A percentile compares a stretch with the other conserved stretches of the same genome.
These are phyloP conservation scores for Malassezia pachydermatis DNA, from an alignment of 1,284 basidiomycete genomes.

Conservation along the genomic window DNA sequence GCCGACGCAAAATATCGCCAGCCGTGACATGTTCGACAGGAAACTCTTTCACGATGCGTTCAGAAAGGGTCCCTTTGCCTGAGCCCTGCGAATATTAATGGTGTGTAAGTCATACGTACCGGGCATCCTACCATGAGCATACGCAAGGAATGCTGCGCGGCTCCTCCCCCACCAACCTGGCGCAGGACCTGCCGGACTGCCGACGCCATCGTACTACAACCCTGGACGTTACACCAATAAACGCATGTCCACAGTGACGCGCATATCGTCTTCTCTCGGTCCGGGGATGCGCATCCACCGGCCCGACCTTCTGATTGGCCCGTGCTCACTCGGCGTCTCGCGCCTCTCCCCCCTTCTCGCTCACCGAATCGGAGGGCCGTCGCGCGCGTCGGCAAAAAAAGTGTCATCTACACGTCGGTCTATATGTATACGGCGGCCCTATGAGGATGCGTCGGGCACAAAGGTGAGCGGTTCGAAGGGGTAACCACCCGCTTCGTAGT, in stretches of 20 bases:
- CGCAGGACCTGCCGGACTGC: too few species aligned
- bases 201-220: too few species aligned
- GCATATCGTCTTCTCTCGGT: too few species aligned
- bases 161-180: too few species aligned
- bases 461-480: conserved; percentile 40
- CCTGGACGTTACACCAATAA: too few species aligned
- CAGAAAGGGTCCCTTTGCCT: conserved; percentile 43
- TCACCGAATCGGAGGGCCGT: background rate
- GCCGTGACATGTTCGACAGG: conserved; percentile 27
- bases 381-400: background rate
- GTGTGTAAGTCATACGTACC: conserved; percentile 2
- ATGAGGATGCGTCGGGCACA: too few species aligned
- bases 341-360: too few species aligned
- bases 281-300: too few species aligned
- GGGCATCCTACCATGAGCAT: conserved; percentile 44
- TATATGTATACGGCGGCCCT: too few species aligned
- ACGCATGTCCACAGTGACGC: too few species aligned
- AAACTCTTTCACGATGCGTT: conserved; percentile 26
- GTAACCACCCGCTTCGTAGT: conserved; percentile 81
- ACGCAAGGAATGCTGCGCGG: conserved; percentile 24
- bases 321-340: too few species aligned
- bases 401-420: background rate
- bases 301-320: too few species aligned
- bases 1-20: conserved; percentile 40
- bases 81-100: conserved; percentile 33